Evolutionary conservation across 2,329 filamentous ascomycete species (phyloP).

Genomic region (Clarireedia monteithiana): DNA sequence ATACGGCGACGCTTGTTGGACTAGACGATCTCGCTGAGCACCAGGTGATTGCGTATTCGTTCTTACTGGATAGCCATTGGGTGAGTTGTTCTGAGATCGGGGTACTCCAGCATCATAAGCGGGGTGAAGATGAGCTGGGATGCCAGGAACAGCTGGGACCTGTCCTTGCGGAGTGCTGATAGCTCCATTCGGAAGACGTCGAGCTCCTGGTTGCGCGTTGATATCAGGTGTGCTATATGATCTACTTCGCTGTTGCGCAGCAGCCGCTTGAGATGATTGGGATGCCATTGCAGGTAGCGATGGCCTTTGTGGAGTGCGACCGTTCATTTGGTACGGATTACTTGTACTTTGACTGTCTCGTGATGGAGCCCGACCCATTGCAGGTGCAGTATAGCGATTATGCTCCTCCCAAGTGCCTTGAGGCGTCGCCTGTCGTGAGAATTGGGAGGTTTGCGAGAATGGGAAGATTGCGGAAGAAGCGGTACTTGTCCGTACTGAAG

Average conservation of each 20-base stretch:
- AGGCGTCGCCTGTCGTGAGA: constrained; percentile 66
- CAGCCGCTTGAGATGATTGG: constrained; percentile 35
- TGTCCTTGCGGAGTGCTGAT: constrained; percentile 26
- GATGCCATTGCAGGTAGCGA: constrained; percentile 67
- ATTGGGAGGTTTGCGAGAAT: constrained; percentile 68
- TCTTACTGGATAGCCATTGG: constrained; percentile 58
- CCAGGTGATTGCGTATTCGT: constrained; percentile 65
- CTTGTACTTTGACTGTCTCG: constrained; percentile 61
- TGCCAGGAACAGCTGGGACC: constrained; percentile 68
- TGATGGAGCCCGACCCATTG: constrained; percentile 73
- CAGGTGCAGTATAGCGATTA: constrained; percentile 80
- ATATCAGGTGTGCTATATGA: constrained; percentile 96
- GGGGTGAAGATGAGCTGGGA: constrained; percentile 60
- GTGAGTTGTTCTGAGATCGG: constrained; percentile 76
- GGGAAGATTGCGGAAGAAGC: constrained; percentile 1
- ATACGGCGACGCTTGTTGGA: constrained; percentile 21
- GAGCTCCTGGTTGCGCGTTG: constrained; percentile 50
- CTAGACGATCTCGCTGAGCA: constrained; percentile 51
- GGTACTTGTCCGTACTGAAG: constrained; percentile 50
- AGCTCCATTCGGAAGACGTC: constrained; percentile 46
- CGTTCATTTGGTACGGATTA: constrained; percentile 49
- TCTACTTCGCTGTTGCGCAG: constrained; percentile 62
- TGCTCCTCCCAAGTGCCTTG: constrained; percentile 64
- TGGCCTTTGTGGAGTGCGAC: constrained; percentile 64
- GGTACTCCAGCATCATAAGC: constrained; percentile 57